phyloP scores from a whole-genome alignment of 768 basidiomycete genomes.

The Psilocybe tampanensis region DNA sequence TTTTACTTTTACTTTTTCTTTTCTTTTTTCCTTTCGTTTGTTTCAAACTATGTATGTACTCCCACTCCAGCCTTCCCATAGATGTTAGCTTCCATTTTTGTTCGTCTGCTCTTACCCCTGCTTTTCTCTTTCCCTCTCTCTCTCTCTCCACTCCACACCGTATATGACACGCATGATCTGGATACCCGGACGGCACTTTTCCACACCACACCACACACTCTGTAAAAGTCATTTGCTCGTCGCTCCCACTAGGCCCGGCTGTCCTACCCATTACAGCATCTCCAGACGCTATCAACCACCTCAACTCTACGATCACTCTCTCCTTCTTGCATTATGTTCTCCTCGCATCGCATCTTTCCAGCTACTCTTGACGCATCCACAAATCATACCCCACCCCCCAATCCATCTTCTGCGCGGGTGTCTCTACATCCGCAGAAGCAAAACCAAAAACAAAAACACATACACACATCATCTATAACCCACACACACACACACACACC shows the following conservation, averaged over 20 bases:
- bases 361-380: conserved; percentile 9
- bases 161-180: conserved; percentile 15
- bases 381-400: conserved; percentile 12
- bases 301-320: conserved; percentile 8
- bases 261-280: background rate
- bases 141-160: background rate
- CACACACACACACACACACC: background rate
- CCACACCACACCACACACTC: conserved; percentile 9
- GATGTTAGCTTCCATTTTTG: conserved; percentile 2
- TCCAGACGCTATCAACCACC: background rate
- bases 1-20: too few relatives aligned
- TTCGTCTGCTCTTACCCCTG: background rate
- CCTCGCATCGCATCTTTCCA: conserved; percentile 10
- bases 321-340: conserved; percentile 13
- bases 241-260: background rate
- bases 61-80: conserved; percentile 6
- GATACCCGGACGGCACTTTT: conserved; percentile 19
- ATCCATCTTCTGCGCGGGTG: background rate
- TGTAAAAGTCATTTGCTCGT: conserved; percentile 3
- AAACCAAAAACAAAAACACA: background rate
- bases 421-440: conserved; percentile 6
- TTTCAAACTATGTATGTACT: conserved; percentile 6
- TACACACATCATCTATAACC: conserved; percentile 1
- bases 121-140: background rate
- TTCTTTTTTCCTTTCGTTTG: too few relatives aligned